Base-by-base conservation (phyloP, 2,329 filamentous ascomycete species). In the Neonectria coccinea region DNA sequence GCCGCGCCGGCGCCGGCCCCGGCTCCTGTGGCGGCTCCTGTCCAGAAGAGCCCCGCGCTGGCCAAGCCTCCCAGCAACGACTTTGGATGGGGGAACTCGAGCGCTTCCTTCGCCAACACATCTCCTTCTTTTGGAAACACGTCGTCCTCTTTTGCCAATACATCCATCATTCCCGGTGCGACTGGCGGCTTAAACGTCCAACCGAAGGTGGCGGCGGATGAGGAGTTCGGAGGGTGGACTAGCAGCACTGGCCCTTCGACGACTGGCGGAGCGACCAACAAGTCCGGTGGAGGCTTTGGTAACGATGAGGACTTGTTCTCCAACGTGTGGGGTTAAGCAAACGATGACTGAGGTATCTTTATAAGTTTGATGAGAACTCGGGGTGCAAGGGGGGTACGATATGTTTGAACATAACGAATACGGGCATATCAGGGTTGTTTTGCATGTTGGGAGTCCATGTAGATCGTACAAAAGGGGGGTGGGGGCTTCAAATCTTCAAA, bases 221-320 rank as follows among this genome's bases (percentile, higher is more conserved):
- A 98, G 79, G 95, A 98, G 76, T 98, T 97, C 81, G 95, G 95
- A 20, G 94, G 95, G 12, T 98, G 95, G 95, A 89, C 92, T 52
- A 97, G 93, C 85, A 81, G 90, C 86, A 74, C 86, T 70, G 72
- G 83, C 41, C 80, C 83, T 9, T 76, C 79, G 1, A 76, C 79
- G 33, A 74, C 82, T 20, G 77, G 76, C 47, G 78, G 77, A 53
- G 78, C 78, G 25, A 75, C 79, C 14, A 80, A 85, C 53, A 87
- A 91, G 79, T 82, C 89, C 36, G 80, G 85, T 27, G 81, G 84
- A 22, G 87, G 87, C 14, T 88, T 90, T 70, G 89, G 87, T 20
- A 88, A 85, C 57, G 89, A 88, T 59, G 95, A 97, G 70, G 95
- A 98, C 81, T 79, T 98, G 74, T 98, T 98, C 80, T 94, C 91